Base-by-base conservation (phyloP, 2,329 filamentous ascomycete genomes). In the Elsinoe ampelina region DNA sequence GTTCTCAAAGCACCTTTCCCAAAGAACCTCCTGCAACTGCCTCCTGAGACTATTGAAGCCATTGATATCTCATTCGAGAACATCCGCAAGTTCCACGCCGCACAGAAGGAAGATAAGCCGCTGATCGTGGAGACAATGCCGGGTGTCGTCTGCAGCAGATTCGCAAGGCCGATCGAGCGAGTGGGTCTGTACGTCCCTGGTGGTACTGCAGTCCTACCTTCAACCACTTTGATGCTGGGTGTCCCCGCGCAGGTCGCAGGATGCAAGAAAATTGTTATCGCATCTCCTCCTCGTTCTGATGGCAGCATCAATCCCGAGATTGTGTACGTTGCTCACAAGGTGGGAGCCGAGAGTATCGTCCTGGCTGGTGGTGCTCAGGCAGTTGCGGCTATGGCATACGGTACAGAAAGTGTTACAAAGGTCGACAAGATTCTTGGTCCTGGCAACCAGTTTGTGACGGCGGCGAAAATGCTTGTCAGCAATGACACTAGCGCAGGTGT, bases 341-440 rank as follows among this genome's bases (percentile, higher is more conserved):
- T 97, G 55, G 92, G 92, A 51, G 93, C 93, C 1, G 89, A 96
- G 73, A 89, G 88, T 67, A 97, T 98, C 64, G 92, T 98, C 4
- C 81, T 98, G 22, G 93, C 93, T 10, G 93, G 93, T 60, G 93
- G 93, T 60, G 93, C 92, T 0, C 93, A 98, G 74, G 93, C 93
- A 42, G 85, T 98, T 36, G 93, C 92, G 17, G 93, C 93, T 48
- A 87, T 98, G 85, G 93, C 93, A 1, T 98, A 98, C 73, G 93
- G 93, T 48, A 98, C 93, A 0, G 87, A 96, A 72, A 92, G 85
- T 64, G 83, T 98, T 52, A 88, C 79, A 71, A 98, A 98, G 76
- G 93, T 98, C 6, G 93, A 98, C 78, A 98, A 98, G 81, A 96
- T 98, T 64, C 82, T 97, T 11, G 93, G 93, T 0, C 93, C 93